Base-by-base conservation (phyloP, 345 rosid genomes). In the Ailanthus altissimus region DNA sequence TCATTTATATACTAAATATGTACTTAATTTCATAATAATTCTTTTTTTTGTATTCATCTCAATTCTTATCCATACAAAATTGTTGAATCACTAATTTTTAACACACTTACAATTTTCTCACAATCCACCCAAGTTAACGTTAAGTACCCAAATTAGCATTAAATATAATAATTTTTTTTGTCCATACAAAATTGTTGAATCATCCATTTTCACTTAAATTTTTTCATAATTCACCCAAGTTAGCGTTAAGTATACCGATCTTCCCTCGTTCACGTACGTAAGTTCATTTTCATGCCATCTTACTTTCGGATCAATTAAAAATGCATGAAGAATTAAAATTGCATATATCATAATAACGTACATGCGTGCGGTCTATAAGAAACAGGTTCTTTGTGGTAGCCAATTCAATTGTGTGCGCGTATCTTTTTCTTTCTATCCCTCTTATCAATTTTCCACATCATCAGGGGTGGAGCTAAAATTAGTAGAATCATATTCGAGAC, bases 371-470 rank as follows among this genome's bases (percentile, higher is more conserved):
- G 9, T n/a, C 4, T 11, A 14, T 56, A 21, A 45, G 18, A 77
- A 45, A 38, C 89, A 91, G 99, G 93, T 95, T 93, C 82, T 90
- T 95, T 61, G 87, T 93, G 80, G 75, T 89, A 54, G 90, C 88
- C 10, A 93, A 91, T 78, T 83, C 92, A 5, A 36, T 84, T 70
- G 91, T 83, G 47, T 84, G 91, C 66, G 96, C 85, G 54, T 90
- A 93, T 80, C 88, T 91, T 76, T 75, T 89, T 46, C 87, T 95
- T 50, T 89, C 97, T 16, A 80, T 93, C 25, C 93, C 90, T 0
- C n/a, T 21, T 90, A 11, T 86, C 93, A 6, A 81, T 91, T 81
- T 86, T 83, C 63, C 89, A 85, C 75, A 62, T 91, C 72, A 74
- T 90, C 75, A 77, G 67, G 56, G 74, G 79, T 49, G 72, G 74